Conservation (phyloP, 352 stramenopile genomes). For the Hyaloperonospora brassicae region DNA sequence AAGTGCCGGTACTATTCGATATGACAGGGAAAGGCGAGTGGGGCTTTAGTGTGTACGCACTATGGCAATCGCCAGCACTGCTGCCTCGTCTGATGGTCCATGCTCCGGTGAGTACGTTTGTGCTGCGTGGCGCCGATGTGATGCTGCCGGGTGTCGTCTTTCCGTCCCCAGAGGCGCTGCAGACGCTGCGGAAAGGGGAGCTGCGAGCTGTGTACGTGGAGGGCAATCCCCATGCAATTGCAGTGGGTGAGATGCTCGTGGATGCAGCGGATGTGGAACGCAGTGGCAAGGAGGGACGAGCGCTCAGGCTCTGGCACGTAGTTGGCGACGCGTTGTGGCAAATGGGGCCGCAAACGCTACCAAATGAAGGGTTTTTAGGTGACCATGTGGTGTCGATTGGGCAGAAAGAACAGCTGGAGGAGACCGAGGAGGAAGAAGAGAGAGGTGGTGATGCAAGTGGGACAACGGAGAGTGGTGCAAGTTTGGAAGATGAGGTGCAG, state of each 20-base stretch:
- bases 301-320: conserved; percentile 58
- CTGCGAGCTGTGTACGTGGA: conserved; percentile 59
- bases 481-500: conserved; percentile 33
- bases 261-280: conserved; percentile 47
- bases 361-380: conserved; percentile 55
- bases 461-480: conserved; percentile 26
- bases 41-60: conserved; percentile 56
- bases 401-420: no score
- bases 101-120: conserved; percentile 71
- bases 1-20: conserved; percentile 70
- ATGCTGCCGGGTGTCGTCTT: conserved; percentile 82
- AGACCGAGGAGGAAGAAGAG: conserved; percentile 11
- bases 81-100: conserved; percentile 60
- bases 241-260: conserved; percentile 67
- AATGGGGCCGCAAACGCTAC: conserved; percentile 55
- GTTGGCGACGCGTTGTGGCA: conserved; percentile 73
- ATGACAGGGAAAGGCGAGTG: conserved; percentile 59
- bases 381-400: conserved; percentile 32
- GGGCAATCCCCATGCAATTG: conserved; percentile 71
- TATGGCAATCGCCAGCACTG: conserved; percentile 46
- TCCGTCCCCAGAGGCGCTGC: conserved; percentile 38
- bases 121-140: conserved; percentile 70
- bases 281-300: conserved; percentile 58
- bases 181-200: conserved; percentile 54
- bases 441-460: conserved; percentile 20